Base-by-base conservation (phyloP, 2,329 filamentous ascomycete genomes). In the Aureobasidium sp. region DNA sequence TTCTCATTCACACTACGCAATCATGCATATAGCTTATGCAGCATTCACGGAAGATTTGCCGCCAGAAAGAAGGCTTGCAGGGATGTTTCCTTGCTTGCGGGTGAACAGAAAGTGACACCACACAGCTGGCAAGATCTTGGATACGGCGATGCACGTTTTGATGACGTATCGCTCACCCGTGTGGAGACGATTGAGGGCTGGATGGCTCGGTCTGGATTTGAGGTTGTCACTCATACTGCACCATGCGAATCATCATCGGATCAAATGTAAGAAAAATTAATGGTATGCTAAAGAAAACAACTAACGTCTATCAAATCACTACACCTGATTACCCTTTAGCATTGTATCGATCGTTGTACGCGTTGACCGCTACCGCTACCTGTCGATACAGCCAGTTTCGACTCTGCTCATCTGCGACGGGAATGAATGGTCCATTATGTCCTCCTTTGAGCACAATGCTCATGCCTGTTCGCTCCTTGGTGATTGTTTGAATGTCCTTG, bases 401-500 rank as follows among this genome's bases (percentile, higher is more conserved):
- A 51, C 79, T 79, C 64, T 87, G 89, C 75, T 97, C 93, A 69
- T 96, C 92, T n/a, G 86, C 87, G 6, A 97, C 89, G 0, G 94
- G 94, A 7, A 99, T 87, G 71, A 97, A 99, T 2, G 94, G 94
- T 0, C 94, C 94, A 72, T 96, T 96, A 2, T 88, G 90, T 3
- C 92, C 93, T 12, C 92, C 93, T 68, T 96, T 89, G 67, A 97
- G 78, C 51, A 89, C 87, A 65, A 99, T 84, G 67, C 90, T 92
- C 76, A 99, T 86, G 0, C 94, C 95, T 0, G 94, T 99, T 59
- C 94, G 82, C 80, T 99, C 95, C 79, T 97, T 99, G 50, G 88
- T 89, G 67, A 99, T 97, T 0, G 92, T 97, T 79, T 97, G 92
- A 24, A 99, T 86, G 73, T 99, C 94, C 71, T 94, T 97, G 67